Percentiles rank a stretch among this genome's conserved stretches.
Conservation (phyloP, 768 basidiomycete species). For the Tephrocybe sp. region DNA sequence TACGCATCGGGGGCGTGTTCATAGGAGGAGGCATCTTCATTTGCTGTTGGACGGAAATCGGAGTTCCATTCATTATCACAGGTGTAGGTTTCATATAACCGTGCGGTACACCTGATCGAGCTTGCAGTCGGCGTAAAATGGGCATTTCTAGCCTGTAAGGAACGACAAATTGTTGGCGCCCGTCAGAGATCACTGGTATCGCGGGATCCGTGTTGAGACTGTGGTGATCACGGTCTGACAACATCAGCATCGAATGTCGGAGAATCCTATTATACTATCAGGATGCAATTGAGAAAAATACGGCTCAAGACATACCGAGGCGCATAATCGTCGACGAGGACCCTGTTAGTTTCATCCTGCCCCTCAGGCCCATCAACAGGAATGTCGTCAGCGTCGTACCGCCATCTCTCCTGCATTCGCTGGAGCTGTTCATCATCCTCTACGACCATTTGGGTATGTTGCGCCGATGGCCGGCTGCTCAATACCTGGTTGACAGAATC, state of each 20-base stretch:
- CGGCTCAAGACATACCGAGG: conserved; percentile 17
- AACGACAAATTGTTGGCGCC: conserved; percentile 46
- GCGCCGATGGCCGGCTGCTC: conserved; percentile 26
- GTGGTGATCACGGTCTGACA: conserved; percentile 53
- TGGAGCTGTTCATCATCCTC: conserved; percentile 29
- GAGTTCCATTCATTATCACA: conserved; percentile 1
- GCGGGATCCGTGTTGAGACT: conserved; percentile 47
- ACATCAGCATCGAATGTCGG: conserved; percentile 49
- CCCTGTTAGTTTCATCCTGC: conserved; percentile 62
- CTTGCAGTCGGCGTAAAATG: conserved; percentile 28
- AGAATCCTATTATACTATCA: conserved; percentile 40
- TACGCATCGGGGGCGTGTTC: conserved; percentile 54
- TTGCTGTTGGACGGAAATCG: conserved; percentile 22
- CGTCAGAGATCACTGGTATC: conserved; percentile 43
- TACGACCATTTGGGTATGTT: conserved; percentile 28
- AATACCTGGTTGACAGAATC: conserved; percentile 22
- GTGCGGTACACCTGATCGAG: conserved; percentile 15
- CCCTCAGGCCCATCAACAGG: conserved; percentile 54
- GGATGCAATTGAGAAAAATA: not conserved
- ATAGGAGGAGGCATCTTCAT: conserved; percentile 59
- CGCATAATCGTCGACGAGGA: conserved; percentile 67
- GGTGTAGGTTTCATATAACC: conserved; percentile 3
- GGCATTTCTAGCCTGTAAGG: conserved; percentile 47
- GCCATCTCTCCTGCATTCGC: conserved; percentile 58
- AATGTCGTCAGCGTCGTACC: conserved; percentile 62